These are phyloP conservation scores for Neurospora sp. DNA, from an alignment of 495 filamentous ascomycete genomes.

Conservation along the genomic window DNA sequence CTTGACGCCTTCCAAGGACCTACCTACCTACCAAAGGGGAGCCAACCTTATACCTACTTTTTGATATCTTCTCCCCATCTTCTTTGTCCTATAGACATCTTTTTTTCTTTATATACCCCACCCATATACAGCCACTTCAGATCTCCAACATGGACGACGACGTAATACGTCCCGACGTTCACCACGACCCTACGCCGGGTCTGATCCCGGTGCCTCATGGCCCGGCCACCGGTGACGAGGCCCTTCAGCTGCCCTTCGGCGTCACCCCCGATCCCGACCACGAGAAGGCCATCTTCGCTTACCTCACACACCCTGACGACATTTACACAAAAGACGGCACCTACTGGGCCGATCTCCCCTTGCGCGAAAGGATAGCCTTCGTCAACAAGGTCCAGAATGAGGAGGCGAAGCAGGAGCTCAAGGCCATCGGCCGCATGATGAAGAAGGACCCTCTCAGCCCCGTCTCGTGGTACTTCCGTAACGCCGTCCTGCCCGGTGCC, in stretches of 20 bases:
- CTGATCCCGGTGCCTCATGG: constrained; percentile 40
- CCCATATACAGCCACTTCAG: constrained; percentile 1
- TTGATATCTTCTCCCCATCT: neutral
- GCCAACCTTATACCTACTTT: neutral
- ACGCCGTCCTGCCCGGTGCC: constrained; percentile 80
- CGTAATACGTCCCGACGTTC: constrained; percentile 25
- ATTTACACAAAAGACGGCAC: constrained; percentile 65
- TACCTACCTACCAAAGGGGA: constrained; percentile 3
- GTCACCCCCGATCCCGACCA: constrained; percentile 39
- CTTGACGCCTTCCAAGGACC: neutral
- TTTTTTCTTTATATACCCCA: neutral
- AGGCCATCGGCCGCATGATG: constrained; percentile 59
- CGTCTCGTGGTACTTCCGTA: constrained; percentile 70
- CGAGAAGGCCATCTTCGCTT: constrained; percentile 62
- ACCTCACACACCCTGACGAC: constrained; percentile 71
- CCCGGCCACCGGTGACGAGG: constrained; percentile 32
- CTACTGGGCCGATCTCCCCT: constrained; percentile 81
- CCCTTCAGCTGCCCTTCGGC: constrained; percentile 5
- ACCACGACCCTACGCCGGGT: constrained; percentile 32
- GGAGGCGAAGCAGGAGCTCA: constrained; percentile 56
- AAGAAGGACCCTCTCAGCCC: constrained; percentile 74
- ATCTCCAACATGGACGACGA: constrained; percentile 17
- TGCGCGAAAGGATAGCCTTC: constrained; percentile 57
- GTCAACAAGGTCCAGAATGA: constrained; percentile 54
- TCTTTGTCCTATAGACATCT: neutral